A percentile compares a stretch with the other conserved stretches of the same genome.
These are phyloP conservation scores for Sclerotiophoma versabilis DNA, from an alignment of 2,329 filamentous ascomycete genomes.

Conservation along the genomic window DNA sequence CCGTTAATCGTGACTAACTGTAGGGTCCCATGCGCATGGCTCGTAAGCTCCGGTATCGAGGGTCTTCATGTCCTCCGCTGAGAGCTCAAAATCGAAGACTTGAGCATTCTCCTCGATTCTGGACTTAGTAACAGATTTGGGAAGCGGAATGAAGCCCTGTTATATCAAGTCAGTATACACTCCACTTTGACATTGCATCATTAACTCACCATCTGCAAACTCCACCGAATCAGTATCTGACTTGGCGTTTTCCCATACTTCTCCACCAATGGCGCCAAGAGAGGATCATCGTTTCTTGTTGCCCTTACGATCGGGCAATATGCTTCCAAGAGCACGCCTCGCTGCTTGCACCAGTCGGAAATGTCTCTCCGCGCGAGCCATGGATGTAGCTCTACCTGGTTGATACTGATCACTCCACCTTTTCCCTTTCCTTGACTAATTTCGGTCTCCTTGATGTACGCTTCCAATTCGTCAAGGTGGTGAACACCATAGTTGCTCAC, in stretches of 20 bases:
- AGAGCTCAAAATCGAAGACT: constrained; percentile 67
- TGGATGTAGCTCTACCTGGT: constrained; percentile 85
- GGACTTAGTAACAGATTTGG: constrained; percentile 66
- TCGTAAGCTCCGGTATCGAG: constrained; percentile 63
- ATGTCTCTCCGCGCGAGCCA: constrained; percentile 86
- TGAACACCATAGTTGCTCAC: constrained; percentile 64
- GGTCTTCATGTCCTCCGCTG: constrained; percentile 64
- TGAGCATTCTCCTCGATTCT: constrained; percentile 67
- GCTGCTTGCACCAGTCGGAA: constrained; percentile 73
- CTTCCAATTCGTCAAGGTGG: constrained; percentile 62
- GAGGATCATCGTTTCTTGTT: constrained; percentile 60
- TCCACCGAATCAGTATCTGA: constrained; percentile 68
- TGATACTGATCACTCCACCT: constrained; percentile 77
- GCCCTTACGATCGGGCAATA: constrained; percentile 56
- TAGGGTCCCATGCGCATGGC: constrained; percentile 67
- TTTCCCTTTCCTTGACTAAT: constrained; percentile 68
- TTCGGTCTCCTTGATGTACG: constrained; percentile 66
- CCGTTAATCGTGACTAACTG: constrained; percentile 49
- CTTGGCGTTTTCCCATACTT: constrained; percentile 66
- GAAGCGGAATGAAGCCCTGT: constrained; percentile 67
- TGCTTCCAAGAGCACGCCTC: constrained; percentile 57
- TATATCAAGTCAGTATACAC: not conserved
- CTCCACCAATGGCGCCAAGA: constrained; percentile 59
- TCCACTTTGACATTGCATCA: too few relatives aligned
- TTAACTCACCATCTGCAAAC: constrained; percentile 48